Evolutionary conservation across 768 basidiomycete species (phyloP), one percentile per base, ranked within the genome.

Genomic region (Lactarius psammicola): DNA sequence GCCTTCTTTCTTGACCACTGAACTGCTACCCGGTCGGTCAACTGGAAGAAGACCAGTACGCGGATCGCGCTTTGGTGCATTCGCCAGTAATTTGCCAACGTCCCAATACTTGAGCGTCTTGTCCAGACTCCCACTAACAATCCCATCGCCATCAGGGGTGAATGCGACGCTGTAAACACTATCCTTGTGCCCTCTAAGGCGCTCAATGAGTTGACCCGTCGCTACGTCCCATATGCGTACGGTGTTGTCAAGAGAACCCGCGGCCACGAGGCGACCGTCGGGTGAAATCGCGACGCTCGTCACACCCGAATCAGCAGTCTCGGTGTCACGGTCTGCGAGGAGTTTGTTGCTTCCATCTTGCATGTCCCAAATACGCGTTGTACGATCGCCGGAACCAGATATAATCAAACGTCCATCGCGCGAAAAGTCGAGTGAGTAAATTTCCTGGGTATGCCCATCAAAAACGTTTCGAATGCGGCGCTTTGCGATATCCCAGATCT

Each of bases 401-500:
- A 95, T 92, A 69, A 96, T 88, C 70, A 90, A 82, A 5, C 87
- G 82, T 8, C 95, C 94, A 70, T 95, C 91, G n/a, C 81, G 77
- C 2, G 92, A 92, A 77, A 95, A 96, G 75, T 92, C 93, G 68
- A 97, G 87, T 1, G 94, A 93, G 77, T 96, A 96, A 72, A 97
- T 94, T 73, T 96, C 95, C 73, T 94, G 90, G 72, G 87, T 86
- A 77, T 97, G 95, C 5, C 95, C 95, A 69, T 90, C 87, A 71
- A 95, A 93, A 11, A 91, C 79, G 68, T 85, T 87, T 63, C 87
- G 84, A 73, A 95, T 92, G 40, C 84, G 84, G 71, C 88, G 88
- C 72, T 86, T 87, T 55, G 82, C 82, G 70, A 97, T 92, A 72
- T 95, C 93, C 95, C 95, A 97, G 71, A 97, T 92, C 90, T 95